phyloP scores from a whole-genome alignment of 176 grass and related monocot genomes.

The Hyparrhenia diplandra region DNA sequence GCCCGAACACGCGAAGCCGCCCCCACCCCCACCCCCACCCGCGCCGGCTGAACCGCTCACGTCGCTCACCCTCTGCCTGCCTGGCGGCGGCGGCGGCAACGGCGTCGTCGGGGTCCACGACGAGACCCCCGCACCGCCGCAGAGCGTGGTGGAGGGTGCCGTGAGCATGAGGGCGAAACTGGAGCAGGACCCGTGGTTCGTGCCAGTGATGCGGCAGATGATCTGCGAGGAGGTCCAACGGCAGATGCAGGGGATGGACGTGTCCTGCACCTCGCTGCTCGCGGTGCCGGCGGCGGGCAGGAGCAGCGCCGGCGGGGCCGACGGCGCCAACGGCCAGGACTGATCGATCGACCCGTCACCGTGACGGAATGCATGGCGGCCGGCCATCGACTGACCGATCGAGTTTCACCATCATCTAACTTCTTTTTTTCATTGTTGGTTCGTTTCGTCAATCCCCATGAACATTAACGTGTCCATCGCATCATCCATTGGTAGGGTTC shows the following conservation, averaged over 20 bases:
- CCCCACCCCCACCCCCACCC: not conserved
- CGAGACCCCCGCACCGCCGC: not conserved
- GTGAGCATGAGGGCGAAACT: not conserved
- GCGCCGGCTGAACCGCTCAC: constrained; percentile 41
- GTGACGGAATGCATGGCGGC: not conserved
- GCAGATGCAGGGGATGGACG: constrained; percentile 37
- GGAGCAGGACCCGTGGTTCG: constrained; percentile 27
- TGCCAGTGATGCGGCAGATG: constrained; percentile 43
- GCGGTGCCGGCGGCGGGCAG: constrained; percentile 6
- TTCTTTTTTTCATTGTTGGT: not conserved
- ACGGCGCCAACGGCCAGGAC: not conserved
- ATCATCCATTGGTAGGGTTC: not conserved
- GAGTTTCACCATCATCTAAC: not conserved
- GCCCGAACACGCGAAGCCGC: not conserved
- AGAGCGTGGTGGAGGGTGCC: not conserved
- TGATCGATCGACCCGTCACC: not conserved
- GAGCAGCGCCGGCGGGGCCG: too few relatives aligned
- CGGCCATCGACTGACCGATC: not conserved
- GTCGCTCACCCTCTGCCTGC: constrained; percentile 60
- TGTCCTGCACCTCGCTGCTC: constrained; percentile 9
- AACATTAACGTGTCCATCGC: not conserved
- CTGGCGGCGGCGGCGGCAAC: constrained; percentile 16
- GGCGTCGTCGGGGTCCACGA: not conserved
- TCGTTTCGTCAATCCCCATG: not conserved
- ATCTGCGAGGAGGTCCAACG: constrained; percentile 74